Base-by-base conservation (phyloP, 2,329 filamentous ascomycete genomes). In the Orbilia brochopaga region DNA sequence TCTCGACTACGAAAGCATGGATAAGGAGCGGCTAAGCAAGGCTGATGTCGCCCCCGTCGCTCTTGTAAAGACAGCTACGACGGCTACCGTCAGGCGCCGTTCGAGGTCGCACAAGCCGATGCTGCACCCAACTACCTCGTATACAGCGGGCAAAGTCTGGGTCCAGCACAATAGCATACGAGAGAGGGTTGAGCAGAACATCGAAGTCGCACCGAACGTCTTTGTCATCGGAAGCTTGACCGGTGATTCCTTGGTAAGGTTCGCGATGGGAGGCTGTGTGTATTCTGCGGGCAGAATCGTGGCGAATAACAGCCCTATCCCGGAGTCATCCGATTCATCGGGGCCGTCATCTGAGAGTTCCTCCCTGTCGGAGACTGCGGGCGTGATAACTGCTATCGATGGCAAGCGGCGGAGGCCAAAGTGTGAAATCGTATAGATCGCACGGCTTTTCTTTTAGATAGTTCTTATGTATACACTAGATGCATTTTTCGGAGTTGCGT, bases 161-260 rank as follows among this genome's bases (percentile, higher is more conserved):
- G 81, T 87, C 37, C 85, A 84, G 0, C 82, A 81, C 1, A 82
- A 83, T 65, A 85, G 83, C 0, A 78, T 87, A 27, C 82, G 85
- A 23, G 76, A 79, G n/a, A 83, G 83, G 77, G 82, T 82, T 0
- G 81, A 84, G 57, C 77, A 80, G 6, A 81, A 83, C 51, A 78
- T 86, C 15, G 83, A 87, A 76, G 79, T 87, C 30, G 81, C 84
- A 0, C 80, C 78, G 0, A 78, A 82, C 48, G 80, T 87, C 30
- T 86, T 85, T 76, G 81, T 85, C 48, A 83, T 84, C 40, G 85
- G 85, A 10, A 86, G 85, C 73, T 75, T 87, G 55, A 85, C 85
- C 0, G 85, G 85, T 2, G 85, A 87, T 76, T 86, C 85, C 1
- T 79, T 87, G 2, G 83, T 87, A 24, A 80, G 85, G 0, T 86